Conservation (phyloP, 2,329 filamentous ascomycete species). For the Raffaelea deltoideospora region DNA sequence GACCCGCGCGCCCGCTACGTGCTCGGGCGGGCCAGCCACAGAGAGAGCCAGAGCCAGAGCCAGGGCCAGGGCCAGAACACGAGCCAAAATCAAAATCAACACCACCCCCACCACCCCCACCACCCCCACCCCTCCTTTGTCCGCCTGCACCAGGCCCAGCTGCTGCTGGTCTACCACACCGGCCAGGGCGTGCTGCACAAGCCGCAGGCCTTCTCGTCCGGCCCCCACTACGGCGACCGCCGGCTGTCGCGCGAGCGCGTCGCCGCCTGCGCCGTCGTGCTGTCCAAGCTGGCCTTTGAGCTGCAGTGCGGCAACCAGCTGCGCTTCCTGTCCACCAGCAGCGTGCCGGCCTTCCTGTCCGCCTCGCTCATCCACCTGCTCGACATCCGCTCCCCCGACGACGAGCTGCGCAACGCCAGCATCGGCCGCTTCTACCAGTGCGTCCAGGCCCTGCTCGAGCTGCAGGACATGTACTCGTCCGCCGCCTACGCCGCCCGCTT, state of each 20-base stretch:
- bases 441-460: not conserved
- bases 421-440: conserved; percentile 3
- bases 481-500: not conserved
- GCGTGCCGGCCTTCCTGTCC: conserved; percentile 2
- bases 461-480: conserved; percentile 2
- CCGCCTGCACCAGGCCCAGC: not conserved
- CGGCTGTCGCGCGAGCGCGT: not conserved
- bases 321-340: conserved; percentile 2
- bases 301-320: conserved; percentile 1
- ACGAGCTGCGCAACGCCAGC: conserved; percentile 3
- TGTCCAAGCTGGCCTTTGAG: not conserved
- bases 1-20: not conserved
- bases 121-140: not conserved
- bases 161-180: not conserved
- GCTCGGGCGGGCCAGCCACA: not conserved
- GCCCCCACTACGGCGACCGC: not conserved
- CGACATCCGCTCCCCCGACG: conserved; percentile 1
- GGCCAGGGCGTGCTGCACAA: not conserved
- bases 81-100: too few species aligned
- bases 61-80: too few species aligned
- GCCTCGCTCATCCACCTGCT: conserved; percentile 3
- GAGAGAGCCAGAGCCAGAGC: too few species aligned
- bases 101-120: too few species aligned
- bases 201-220: not conserved
- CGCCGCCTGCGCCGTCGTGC: not conserved